Percentiles rank a stretch among this genome's conserved stretches.
These are phyloP conservation scores for Boletus reticuloceps DNA, from an alignment of 768 basidiomycete species.

Conservation along the genomic window DNA sequence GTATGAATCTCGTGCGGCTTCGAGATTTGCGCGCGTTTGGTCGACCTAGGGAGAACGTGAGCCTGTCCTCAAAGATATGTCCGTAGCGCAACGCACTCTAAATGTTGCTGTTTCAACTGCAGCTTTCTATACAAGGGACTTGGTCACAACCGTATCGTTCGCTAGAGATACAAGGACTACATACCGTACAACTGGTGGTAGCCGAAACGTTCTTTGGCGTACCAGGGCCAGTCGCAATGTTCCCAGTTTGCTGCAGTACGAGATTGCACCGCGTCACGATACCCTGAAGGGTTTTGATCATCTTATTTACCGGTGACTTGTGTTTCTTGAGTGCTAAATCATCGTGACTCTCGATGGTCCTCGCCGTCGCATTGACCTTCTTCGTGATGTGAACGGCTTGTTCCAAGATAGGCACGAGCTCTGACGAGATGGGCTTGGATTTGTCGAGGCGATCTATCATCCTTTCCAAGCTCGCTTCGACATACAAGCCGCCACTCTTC, in stretches of 20 bases:
- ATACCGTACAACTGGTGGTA: slow-evolving; percentile 1
- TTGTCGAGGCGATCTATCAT: slow-evolving; percentile 9
- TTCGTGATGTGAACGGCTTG: not conserved
- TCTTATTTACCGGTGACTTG: slow-evolving; percentile 7
- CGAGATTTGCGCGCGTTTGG: slow-evolving; percentile 21
- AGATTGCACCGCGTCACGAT: slow-evolving; percentile 22
- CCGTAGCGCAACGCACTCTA: not conserved
- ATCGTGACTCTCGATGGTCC: not conserved
- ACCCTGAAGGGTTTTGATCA: slow-evolving; percentile 10
- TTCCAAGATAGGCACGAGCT: slow-evolving; percentile 10
- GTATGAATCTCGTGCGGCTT: slow-evolving; percentile 15
- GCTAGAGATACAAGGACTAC: not conserved
- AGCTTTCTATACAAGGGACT: slow-evolving; percentile 3
- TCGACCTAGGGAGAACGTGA: slow-evolving; percentile 8
- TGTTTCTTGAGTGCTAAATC: slow-evolving; percentile 5
- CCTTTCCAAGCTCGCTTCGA: slow-evolving; percentile 16
- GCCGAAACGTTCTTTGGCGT: slow-evolving; percentile 10
- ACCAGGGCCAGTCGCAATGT: slow-evolving; percentile 14
- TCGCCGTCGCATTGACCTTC: slow-evolving; percentile 4
- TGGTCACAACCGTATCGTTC: not conserved
- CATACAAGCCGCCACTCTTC: slow-evolving; percentile 14
- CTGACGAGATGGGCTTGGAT: slow-evolving; percentile 12
- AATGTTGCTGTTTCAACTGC: slow-evolving; percentile 12
- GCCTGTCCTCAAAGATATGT: not conserved
- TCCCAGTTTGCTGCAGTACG: slow-evolving; percentile 15